These are phyloP conservation scores for Lepidopterella palustris DNA, from an alignment of 495 filamentous ascomycete species.

Conservation along the genomic window DNA sequence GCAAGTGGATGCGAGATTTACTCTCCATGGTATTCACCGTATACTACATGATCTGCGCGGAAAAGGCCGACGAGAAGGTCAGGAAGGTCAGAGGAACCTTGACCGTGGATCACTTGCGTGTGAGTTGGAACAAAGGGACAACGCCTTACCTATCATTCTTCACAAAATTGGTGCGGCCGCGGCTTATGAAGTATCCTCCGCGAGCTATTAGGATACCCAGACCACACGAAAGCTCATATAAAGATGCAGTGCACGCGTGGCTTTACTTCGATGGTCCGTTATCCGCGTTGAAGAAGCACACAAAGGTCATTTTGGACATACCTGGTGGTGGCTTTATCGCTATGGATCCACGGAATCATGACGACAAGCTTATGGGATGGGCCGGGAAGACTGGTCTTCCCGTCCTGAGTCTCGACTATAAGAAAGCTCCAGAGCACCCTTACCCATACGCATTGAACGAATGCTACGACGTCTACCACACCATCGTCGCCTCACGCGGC, in stretches of 20 bases:
- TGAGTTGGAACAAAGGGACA: constrained; percentile 91
- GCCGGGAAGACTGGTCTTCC: constrained; percentile 77
- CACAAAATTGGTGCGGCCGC: constrained; percentile 65
- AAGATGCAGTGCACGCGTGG: constrained; percentile 78
- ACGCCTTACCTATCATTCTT: constrained; percentile 74
- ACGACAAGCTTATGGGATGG: constrained; percentile 90
- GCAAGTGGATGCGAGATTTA: constrained; percentile 75
- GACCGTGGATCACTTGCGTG: constrained; percentile 84
- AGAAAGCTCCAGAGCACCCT: constrained; percentile 88
- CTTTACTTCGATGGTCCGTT: constrained; percentile 89
- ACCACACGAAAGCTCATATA: constrained; percentile 69
- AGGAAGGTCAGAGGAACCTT: constrained; percentile 77
- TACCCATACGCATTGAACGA: constrained; percentile 95
- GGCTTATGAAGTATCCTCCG: constrained; percentile 69
- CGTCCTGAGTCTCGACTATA: constrained; percentile 85
- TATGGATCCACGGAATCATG: constrained; percentile 84
- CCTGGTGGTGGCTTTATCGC: constrained; percentile 94
- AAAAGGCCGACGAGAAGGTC: constrained; percentile 93
- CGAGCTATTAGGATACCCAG: constrained; percentile 77
- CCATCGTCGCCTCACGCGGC: constrained; percentile 66
- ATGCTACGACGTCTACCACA: constrained; percentile 89
- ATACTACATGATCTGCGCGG: constrained; percentile 89
- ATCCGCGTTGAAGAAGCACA: constrained; percentile 67
- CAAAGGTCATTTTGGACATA: constrained; percentile 77
- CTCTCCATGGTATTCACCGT: constrained; percentile 72